Base-by-base conservation (phyloP, 345 rosid species). In the Lepidium sativum region DNA sequence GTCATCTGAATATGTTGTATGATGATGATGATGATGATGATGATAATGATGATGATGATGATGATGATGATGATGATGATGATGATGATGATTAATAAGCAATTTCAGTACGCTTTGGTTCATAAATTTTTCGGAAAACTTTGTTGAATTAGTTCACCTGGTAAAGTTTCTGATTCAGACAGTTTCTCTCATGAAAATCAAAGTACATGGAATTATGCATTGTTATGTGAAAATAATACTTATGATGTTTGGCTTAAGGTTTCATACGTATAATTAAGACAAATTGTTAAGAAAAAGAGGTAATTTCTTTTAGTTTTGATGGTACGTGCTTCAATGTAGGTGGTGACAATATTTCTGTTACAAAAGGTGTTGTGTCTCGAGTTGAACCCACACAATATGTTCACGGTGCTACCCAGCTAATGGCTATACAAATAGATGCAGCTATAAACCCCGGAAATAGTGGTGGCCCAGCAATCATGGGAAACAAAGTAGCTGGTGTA, bases 351-450 rank as follows among this genome's bases (percentile, higher is more conserved):
- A 92, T 92, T 60, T 88, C 92, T n/a, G 82, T 92, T 40, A 92
- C 98, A n/a, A 88, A 85, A 70, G 98, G 98, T 39, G 90, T 88
- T 54, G 98, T 92, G 52, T 92, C 98, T 11, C 81, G 98, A 68
- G 96, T 92, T 74, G 95, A 92, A 71, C 96, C 89, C 3, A 86
- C 92, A 16, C 96, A 89, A 35, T 88, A 92, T 54, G 95, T 80
- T 8, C 98, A 89, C 3, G 91, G 96, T 20, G 89, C 95, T 5
- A 81, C 91, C 8, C 95, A 86, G 68, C 81, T 91, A 31, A 82
- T 88, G 95, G 98, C 95, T 33, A 88, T 91, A 78, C 96, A 91
- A 72, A 89, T 92, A 63, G 95, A 92, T 75, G 96, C 98, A 10
- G 96, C 96, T 17, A 92, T 92, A 56, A 92, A 89, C 79, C 96